These are phyloP conservation scores for Sophora flavescens DNA, from an alignment of 306 rosid species.

Conservation along the genomic window DNA sequence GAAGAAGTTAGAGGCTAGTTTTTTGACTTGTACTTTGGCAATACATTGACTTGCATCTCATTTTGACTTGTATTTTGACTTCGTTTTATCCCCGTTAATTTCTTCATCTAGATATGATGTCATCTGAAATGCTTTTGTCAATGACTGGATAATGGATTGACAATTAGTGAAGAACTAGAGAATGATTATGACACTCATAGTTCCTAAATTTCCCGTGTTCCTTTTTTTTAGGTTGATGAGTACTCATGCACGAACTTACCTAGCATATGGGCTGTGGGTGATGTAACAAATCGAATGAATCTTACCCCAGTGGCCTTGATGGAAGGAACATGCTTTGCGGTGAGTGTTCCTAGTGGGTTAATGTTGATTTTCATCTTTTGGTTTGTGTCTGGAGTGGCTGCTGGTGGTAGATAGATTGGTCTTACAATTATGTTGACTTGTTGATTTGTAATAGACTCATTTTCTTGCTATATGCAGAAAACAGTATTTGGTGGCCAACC, in stretches of 20 bases:
- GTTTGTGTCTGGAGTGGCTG: not conserved
- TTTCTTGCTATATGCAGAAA: slow-evolving; percentile 61
- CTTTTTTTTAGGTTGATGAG: slow-evolving; percentile 74
- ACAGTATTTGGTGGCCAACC: slow-evolving; percentile 83
- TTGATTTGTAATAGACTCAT: slow-evolving; percentile 10
- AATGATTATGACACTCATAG: not conserved
- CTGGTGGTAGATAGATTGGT: not conserved
- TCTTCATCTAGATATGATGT: not conserved
- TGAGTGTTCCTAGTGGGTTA: slow-evolving; percentile 53
- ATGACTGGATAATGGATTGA: slow-evolving; percentile 9
- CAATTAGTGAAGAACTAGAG: not conserved
- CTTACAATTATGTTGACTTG: slow-evolving; percentile 7
- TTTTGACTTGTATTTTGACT: not conserved
- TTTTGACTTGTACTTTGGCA: not conserved
- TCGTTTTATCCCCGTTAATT: not conserved
- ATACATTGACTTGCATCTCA: too few relatives aligned
- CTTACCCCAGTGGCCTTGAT: slow-evolving; percentile 96
- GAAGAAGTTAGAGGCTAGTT: not conserved
- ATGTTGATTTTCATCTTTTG: slow-evolving; percentile 25
- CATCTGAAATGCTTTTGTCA: slow-evolving; percentile 22
- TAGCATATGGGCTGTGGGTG: slow-evolving; percentile 97
- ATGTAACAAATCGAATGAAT: slow-evolving; percentile 87
- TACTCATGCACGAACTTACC: slow-evolving; percentile 77
- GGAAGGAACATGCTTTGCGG: slow-evolving; percentile 91
- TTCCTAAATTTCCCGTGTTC: slow-evolving; percentile 32